phyloP scores from a whole-genome alignment of 78 protist genomes.

The Bodo saltans region DNA sequence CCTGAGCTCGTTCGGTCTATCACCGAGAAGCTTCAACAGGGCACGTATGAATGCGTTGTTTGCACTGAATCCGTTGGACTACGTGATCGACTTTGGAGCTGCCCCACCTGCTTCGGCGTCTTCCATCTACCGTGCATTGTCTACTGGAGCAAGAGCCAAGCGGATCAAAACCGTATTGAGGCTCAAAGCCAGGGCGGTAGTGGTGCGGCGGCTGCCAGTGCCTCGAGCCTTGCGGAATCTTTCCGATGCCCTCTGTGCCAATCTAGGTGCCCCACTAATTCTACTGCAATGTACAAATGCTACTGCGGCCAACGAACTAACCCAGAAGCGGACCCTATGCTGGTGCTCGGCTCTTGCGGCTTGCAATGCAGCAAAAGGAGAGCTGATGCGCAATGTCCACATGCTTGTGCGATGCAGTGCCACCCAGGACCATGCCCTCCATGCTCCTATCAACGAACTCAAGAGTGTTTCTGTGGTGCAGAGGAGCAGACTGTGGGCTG shows the following conservation, averaged over 20 bases:
- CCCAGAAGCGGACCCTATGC: not conserved
- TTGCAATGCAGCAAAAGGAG: not conserved
- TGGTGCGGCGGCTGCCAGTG: no score
- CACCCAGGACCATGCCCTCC: constrained; percentile 38
- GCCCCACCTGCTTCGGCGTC: constrained; percentile 10
- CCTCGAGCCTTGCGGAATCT: no score
- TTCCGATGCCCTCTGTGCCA: not conserved
- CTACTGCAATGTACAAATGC: not conserved
- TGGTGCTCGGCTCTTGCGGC: not conserved
- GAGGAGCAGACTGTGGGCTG: not conserved
- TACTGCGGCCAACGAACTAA: not conserved
- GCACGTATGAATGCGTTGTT: constrained; percentile 5
- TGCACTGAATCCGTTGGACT: not conserved
- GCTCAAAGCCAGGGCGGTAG: no score
- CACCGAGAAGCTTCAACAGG: not conserved
- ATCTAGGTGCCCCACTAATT: not conserved
- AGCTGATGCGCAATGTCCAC: not conserved
- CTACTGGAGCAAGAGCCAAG: not conserved
- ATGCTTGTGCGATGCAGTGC: constrained; percentile 8
- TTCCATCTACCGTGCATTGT: constrained; percentile 4
- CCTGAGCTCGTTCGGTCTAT: no score
- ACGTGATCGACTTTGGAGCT: not conserved
- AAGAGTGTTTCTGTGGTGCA: constrained; percentile 5
- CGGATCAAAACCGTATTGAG: not conserved
- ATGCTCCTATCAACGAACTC: not conserved